Evolutionary conservation across 2,329 filamentous ascomycete species (phyloP), one percentile per base, ranked within the genome.

Genomic region (Nothomitra cinnamomea): DNA sequence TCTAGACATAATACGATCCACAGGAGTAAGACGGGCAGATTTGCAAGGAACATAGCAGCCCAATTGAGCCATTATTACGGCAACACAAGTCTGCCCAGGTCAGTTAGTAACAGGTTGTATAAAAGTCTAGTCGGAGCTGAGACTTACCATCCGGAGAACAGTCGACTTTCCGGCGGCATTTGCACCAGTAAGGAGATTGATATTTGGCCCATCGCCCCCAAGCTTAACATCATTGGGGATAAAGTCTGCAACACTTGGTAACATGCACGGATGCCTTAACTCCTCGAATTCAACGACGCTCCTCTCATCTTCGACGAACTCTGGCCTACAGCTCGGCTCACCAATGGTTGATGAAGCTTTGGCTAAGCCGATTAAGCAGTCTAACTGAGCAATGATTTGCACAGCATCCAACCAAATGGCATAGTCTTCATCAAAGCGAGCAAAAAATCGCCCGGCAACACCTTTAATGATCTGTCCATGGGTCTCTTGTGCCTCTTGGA

Each of bases 101-200:
- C 19, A 50, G 32, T 47, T 50, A 36, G 17, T 3, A 42, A 10
- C 1, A 24, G 25, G 22, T 40, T 10, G n/a, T n/a, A n/a, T n/a
- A n/a, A n/a, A n/a, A n/a, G n/a, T n/a, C n/a, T n/a, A n/a, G n/a
- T n/a, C n/a, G n/a, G n/a, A 25, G 6, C 13, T 25, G 7, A 36
- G 21, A 66, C 77, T 69, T 71, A 86, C 83, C 92, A 96, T 96
- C 63, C 92, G 81, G 32, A 98, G 76, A 43, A 98, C 80, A 1
- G 92, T 98, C 1, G 92, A 96, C 70, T 98, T 98, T 64, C 92
- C 92, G 50, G 92, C 92, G 7, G 92, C 92, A 63, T 98, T 98
- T 56, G 92, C 92, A 64, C 92, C 92, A 1, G 92, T 98, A 40
- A 98, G 77, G 28, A 98, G 73, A 60, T 86, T 88, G 61, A 98